Base-by-base conservation (phyloP, 2,329 filamentous ascomycete genomes). In the Penicillium sp. region DNA sequence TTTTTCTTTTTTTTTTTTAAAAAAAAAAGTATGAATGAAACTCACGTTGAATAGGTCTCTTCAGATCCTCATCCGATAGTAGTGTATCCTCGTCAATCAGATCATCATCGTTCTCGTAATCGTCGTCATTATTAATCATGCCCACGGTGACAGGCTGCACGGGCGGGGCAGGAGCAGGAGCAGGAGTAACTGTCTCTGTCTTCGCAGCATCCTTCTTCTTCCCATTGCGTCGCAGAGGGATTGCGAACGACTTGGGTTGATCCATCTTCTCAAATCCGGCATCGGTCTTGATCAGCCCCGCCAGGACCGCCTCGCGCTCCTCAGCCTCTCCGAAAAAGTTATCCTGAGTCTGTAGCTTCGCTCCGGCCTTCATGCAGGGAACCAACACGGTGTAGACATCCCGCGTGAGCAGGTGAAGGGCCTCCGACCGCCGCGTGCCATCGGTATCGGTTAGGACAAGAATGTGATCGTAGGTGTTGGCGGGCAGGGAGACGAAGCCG, bases 21-120 rank as follows among this genome's bases (percentile, higher is more conserved):
- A n/a, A n/a, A n/a, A n/a, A n/a, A n/a, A n/a, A n/a, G n/a, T n/a
- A n/a, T n/a, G n/a, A n/a, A n/a, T n/a, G n/a, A n/a, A n/a, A n/a
- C n/a, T n/a, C n/a, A n/a, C 8, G 47, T 29, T 26, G 48, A 82
- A 95, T 79, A 21, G 87, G 85, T 60, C 82, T 78, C 58, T 81
- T 82, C 59, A 93, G 76, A 64, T 98, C 91, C 54, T 88, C 87
- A 62, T 90, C 89, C 3, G 84, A 88, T 59, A 98, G 75, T 29
- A 98, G 75, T 9, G 82, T 83, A 62, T 96, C 85, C 68, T 97
- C 93, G 64, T 97, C 89, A 58, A 98, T 93, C 46, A 95, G 72
- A 48, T 94, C 90, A 56, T 94, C 88, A 60, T 89, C 85, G 39
- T 78, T 78, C 48, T 79, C 77, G 53, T 79, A 78, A 45, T 76